A percentile compares a stretch with the other conserved stretches of the same genome.
phyloP scores from a whole-genome alignment of 1,284 basidiomycete genomes.

The Trametes polyzona region DNA sequence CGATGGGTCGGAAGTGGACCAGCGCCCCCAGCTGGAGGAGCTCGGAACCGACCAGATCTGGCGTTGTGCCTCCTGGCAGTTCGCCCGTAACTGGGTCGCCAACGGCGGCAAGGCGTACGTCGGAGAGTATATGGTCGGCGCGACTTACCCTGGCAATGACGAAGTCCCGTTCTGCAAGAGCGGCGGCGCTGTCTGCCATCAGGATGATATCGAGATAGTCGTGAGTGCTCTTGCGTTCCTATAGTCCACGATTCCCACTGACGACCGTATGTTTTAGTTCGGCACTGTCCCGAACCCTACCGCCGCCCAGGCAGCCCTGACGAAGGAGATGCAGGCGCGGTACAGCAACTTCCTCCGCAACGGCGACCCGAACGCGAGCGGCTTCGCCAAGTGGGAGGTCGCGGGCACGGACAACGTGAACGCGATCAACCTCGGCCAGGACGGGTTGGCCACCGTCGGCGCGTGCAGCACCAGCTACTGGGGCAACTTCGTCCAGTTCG shows the following conservation, averaged over 20 bases:
- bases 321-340: constrained; percentile 66
- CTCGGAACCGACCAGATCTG: constrained; percentile 74
- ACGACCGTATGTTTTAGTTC: constrained; percentile 47
- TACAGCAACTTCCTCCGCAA: constrained; percentile 67
- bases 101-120: constrained; percentile 71
- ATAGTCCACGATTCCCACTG: neutral
- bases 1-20: constrained; percentile 41
- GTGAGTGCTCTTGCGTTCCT: constrained; percentile 40
- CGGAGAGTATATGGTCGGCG: constrained; percentile 68
- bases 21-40: constrained; percentile 56
- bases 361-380: constrained; percentile 59
- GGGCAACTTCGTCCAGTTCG: constrained; percentile 64
- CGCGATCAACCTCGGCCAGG: constrained; percentile 59
- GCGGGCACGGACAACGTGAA: constrained; percentile 54
- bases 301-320: constrained; percentile 58
- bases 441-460: constrained; percentile 51
- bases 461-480: constrained; percentile 69
- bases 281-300: constrained; percentile 65
- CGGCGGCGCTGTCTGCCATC: constrained; percentile 65
- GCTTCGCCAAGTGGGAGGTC: constrained; percentile 51
- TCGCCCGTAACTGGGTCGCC: constrained; percentile 65
- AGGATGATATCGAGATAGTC: constrained; percentile 77
- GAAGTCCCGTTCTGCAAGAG: constrained; percentile 56
- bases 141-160: constrained; percentile 69
- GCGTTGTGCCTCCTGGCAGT: constrained; percentile 73